A percentile compares a stretch with the other conserved stretches of the same genome.
These are phyloP conservation scores for Stentor coeruleus DNA, from an alignment of 73 alveolate species.

Conservation along the genomic window DNA sequence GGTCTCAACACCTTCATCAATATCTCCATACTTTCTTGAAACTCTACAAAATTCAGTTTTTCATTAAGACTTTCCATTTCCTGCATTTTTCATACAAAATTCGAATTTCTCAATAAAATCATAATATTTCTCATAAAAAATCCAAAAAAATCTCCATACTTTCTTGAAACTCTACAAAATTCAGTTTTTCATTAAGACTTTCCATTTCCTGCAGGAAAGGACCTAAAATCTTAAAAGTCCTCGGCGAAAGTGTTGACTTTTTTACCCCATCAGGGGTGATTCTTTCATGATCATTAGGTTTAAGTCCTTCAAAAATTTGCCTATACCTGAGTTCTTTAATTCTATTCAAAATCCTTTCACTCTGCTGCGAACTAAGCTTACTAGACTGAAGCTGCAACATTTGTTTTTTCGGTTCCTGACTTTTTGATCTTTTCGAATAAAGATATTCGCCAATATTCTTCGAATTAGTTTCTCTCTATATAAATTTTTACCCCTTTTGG, in stretches of 20 bases:
- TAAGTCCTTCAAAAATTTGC: neutral
- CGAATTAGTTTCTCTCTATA: neutral
- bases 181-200: neutral
- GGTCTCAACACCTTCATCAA: neutral
- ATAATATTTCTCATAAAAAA: neutral
- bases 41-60: neutral
- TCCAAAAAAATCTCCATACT: neutral
- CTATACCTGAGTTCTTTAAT: neutral
- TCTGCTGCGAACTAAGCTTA: neutral
- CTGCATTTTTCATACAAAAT: neutral
- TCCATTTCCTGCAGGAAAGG: neutral
- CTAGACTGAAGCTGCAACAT: neutral
- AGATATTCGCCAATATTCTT: conserved; percentile 1
- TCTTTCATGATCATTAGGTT: neutral
- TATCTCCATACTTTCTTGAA: neutral
- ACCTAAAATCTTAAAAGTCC: neutral
- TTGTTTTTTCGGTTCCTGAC: neutral
- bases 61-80: neutral
- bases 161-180: neutral
- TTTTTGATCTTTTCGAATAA: neutral
- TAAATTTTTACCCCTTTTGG: neutral
- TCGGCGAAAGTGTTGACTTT: neutral
- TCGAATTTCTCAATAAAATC: too few relatives aligned
- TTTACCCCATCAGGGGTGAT: neutral
- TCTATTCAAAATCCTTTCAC: neutral